These are phyloP conservation scores for Colletotrichum gloeosporioides DNA, from an alignment of 2,329 filamentous ascomycete species.

Conservation along the genomic window DNA sequence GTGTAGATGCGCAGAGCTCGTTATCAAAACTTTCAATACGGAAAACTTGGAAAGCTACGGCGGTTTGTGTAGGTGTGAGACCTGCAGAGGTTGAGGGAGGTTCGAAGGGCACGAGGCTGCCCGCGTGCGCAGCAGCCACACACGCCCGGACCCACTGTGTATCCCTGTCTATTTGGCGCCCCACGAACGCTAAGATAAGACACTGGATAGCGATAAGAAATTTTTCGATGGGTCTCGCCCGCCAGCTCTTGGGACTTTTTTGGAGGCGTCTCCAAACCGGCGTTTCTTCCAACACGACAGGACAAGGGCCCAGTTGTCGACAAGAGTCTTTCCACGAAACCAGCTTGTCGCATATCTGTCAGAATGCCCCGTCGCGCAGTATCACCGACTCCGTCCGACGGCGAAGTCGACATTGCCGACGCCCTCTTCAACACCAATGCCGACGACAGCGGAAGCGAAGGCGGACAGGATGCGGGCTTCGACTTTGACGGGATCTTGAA, in stretches of 20 bases:
- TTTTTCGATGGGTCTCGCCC: conserved; percentile 15
- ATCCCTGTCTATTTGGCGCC: neutral
- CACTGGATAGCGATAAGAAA: conserved; percentile 18
- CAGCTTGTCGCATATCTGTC: neutral
- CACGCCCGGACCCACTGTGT: neutral
- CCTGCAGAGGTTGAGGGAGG: neutral
- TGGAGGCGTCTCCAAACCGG: neutral
- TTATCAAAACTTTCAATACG: neutral
- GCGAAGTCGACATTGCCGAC: conserved; percentile 87
- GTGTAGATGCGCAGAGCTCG: neutral
- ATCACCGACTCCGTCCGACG: conserved; percentile 87
- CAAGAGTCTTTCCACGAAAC: neutral
- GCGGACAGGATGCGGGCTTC: conserved; percentile 41
- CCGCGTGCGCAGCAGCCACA: neutral
- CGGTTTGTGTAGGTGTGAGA: neutral
- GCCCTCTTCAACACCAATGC: conserved; percentile 68
- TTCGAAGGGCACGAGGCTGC: conserved; percentile 6
- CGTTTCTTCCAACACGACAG: neutral
- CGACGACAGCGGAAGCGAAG: conserved; percentile 45
- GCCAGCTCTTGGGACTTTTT: neutral
- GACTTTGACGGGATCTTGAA: conserved; percentile 68
- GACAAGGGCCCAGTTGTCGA: neutral
- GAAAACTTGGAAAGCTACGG: neutral
- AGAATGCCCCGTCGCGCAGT: conserved; percentile 74
- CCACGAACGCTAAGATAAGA: conserved; percentile 20